Base-by-base conservation (phyloP, 2,329 filamentous ascomycete genomes). In the Ophiosphaerella korrae region DNA sequence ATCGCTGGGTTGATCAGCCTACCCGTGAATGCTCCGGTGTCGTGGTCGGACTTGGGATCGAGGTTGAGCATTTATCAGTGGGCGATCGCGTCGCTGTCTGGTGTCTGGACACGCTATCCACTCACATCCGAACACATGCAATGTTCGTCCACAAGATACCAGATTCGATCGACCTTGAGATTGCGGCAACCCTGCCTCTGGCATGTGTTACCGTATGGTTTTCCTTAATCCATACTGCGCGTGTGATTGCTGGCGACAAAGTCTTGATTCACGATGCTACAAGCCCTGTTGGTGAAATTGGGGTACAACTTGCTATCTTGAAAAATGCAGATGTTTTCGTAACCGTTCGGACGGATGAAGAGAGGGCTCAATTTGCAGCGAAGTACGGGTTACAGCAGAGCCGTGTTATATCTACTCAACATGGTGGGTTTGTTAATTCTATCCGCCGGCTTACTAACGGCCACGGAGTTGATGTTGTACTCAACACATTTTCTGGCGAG, bases 201-300 rank as follows among this genome's bases (percentile, higher is more conserved):
- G 51, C 59, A 2, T 55, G 55, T 38, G 39, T 32, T 8, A 66
- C 64, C 2, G 60, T 55, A 2, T 61, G 52, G 29, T 43, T 60
- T 41, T 43, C 57, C 0, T 41, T 68, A 11, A 38, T 55, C 1
- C 37, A 63, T 13, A 39, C 57, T 1, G 66, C 52, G 5, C 48
- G 38, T 12, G 13, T 67, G 5, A 12, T 23, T 1, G 41, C 48
- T 21, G 52, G 48, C 1, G 53, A 63, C 2, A 50, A 32, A 2
- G 57, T 75, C 13, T 58, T 75, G 13, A 70, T 75, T 5, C 66
- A 70, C 26, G 46, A 58, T 3, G 68, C 66, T 1, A 53, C 47
- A 12, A 52, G n/a, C 8, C 31, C 47, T 7, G 24, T 59, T 0
- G 57, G 60, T 14, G 53, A 52, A 32, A 53, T 51, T 35, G 45